Evolutionary conservation across 371 early-diverging fungal species (phyloP).

Genomic region (Mucor saturninus): DNA sequence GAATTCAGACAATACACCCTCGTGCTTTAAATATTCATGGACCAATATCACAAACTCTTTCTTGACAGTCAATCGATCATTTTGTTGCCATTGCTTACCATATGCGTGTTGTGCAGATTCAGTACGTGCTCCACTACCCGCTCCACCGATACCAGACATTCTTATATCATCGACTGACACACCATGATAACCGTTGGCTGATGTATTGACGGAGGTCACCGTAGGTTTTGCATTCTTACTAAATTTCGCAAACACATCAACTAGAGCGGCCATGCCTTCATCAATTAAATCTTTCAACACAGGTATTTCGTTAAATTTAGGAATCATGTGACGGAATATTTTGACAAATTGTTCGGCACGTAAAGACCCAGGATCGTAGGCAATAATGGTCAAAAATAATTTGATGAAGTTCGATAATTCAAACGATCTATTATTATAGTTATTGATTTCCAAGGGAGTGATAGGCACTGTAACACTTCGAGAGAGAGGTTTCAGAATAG

Average conservation of each 20-base stretch:
- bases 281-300: slow-evolving; percentile 42
- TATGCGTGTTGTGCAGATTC: slow-evolving; percentile 53
- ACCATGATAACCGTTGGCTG: slow-evolving; percentile 14
- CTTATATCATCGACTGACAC: slow-evolving; percentile 3
- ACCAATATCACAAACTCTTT: slow-evolving; percentile 61
- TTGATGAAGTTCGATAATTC: slow-evolving; percentile 61
- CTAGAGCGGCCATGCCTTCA: slow-evolving; percentile 60
- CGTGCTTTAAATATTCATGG: slow-evolving; percentile 51
- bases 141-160: background rate
- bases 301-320: slow-evolving; percentile 43
- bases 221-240: slow-evolving; percentile 51
- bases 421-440: slow-evolving; percentile 49
- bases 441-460: slow-evolving; percentile 32
- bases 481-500: slow-evolving; percentile 47
- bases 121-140: background rate
- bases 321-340: slow-evolving; percentile 52
- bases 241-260: slow-evolving; percentile 61
- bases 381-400: slow-evolving; percentile 69
- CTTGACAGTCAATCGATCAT: slow-evolving; percentile 64
- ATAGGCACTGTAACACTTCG: slow-evolving; percentile 47
- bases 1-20: slow-evolving; percentile 52
- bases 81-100: slow-evolving; percentile 74
- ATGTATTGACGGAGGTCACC: background rate
- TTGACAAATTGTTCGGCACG: slow-evolving; percentile 73
- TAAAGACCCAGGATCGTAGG: slow-evolving; percentile 66